A percentile compares a stretch with the other conserved stretches of the same genome.
phyloP scores from a whole-genome alignment of 2,329 filamentous ascomycete genomes.

The Dryadomyces sulphureus region DNA sequence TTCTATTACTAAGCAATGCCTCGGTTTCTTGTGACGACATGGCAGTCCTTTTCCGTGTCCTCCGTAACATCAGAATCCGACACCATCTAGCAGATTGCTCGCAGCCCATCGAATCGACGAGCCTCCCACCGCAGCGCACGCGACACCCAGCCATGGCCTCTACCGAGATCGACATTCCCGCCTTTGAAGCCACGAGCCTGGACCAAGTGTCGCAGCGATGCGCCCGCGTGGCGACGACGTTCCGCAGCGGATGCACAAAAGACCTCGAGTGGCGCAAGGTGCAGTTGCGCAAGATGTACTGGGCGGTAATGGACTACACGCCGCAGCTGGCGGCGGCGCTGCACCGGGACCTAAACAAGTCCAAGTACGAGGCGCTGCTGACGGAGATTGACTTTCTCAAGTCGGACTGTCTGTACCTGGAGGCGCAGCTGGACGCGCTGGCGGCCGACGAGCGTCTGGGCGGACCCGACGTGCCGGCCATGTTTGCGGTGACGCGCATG shows the following conservation, averaged over 20 bases:
- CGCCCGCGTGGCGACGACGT: conserved; percentile 50
- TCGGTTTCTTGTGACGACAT: background rate
- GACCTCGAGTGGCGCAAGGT: conserved; percentile 65
- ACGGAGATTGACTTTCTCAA: conserved; percentile 66
- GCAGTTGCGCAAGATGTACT: conserved; percentile 90
- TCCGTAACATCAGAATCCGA: background rate
- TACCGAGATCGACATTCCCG: conserved; percentile 19
- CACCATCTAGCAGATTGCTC: background rate
- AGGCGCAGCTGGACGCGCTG: conserved; percentile 67
- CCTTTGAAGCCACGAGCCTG: conserved; percentile 47
- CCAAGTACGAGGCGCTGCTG: conserved; percentile 56
- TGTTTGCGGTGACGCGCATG: conserved; percentile 55
- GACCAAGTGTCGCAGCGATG: conserved; percentile 50
- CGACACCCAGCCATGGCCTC: background rate
- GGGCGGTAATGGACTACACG: conserved; percentile 71
- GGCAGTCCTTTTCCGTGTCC: background rate
- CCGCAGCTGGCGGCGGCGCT: conserved; percentile 61
- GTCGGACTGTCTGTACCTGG: conserved; percentile 66
- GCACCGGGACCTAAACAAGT: conserved; percentile 65
- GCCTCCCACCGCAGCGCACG: background rate
- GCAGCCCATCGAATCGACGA: background rate
- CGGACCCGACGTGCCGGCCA: conserved; percentile 46
- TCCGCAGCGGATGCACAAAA: conserved; percentile 67
- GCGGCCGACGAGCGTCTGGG: conserved; percentile 64
- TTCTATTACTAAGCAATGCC: too few relatives aligned